These are phyloP conservation scores for Corylus americana DNA, from an alignment of 306 rosid species.

Conservation along the genomic window DNA sequence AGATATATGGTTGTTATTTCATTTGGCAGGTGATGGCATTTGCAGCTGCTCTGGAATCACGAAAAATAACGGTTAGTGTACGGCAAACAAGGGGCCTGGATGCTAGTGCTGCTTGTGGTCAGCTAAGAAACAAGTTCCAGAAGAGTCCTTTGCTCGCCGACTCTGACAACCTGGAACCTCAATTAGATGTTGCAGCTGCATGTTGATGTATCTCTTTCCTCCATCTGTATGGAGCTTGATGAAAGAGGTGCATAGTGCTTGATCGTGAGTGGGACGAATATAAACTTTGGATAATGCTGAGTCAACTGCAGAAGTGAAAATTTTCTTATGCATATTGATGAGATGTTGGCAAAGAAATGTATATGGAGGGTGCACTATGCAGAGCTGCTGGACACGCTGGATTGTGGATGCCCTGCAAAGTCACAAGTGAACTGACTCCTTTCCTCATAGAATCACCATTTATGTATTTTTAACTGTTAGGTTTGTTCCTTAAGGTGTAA, in stretches of 20 bases:
- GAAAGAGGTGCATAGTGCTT: slow-evolving; percentile 10
- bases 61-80: slow-evolving; percentile 68
- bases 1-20: slow-evolving; percentile 4
- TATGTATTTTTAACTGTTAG: neutral
- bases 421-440: neutral
- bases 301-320: neutral
- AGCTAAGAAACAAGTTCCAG: slow-evolving; percentile 84
- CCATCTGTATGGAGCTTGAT: slow-evolving; percentile 25
- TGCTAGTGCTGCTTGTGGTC: slow-evolving; percentile 99
- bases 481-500: neutral
- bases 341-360: neutral
- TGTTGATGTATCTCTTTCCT: slow-evolving; percentile 36
- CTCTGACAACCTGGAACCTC: slow-evolving; percentile 42
- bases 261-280: neutral
- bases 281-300: neutral
- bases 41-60: slow-evolving; percentile 69
- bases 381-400: neutral
- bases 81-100: slow-evolving; percentile 96
- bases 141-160: slow-evolving; percentile 68
- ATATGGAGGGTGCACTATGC: neutral
- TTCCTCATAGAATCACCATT: neutral
- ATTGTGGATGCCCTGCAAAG: neutral
- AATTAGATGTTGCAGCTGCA: slow-evolving; percentile 57
- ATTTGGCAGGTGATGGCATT: slow-evolving; percentile 70
- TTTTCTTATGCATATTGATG: neutral